Evolutionary conservation across 2,329 filamentous ascomycete species (phyloP).

Genomic region (Penicillium rolfsii): DNA sequence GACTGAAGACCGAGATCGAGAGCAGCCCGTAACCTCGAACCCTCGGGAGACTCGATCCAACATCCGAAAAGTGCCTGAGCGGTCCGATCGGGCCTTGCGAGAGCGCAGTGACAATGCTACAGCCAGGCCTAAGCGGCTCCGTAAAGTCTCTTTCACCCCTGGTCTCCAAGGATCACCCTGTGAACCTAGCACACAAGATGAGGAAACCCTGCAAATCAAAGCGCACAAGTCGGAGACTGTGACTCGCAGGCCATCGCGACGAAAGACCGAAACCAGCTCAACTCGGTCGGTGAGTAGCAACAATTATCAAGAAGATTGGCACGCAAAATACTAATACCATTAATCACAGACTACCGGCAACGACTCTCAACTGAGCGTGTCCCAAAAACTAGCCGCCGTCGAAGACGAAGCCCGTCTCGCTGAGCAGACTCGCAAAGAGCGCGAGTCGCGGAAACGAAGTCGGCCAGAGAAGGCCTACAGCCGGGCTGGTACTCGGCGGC

Average conservation of each 20-base stretch:
- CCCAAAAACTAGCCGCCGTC: constrained; percentile 49
- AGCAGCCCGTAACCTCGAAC: constrained; percentile 11
- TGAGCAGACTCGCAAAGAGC: constrained; percentile 38
- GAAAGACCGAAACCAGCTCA: constrained; percentile 34
- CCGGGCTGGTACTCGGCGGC: constrained; percentile 39
- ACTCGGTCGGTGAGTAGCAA: constrained; percentile 36
- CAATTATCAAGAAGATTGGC: background rate
- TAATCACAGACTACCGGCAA: constrained; percentile 19
- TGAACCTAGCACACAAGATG: constrained; percentile 32
- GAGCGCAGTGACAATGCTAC: constrained; percentile 43
- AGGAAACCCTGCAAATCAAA: constrained; percentile 42
- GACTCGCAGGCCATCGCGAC: constrained; percentile 34
- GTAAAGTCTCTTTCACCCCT: constrained; percentile 46
- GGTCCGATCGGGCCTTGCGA: constrained; percentile 37
- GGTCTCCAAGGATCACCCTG: constrained; percentile 36
- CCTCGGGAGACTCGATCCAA: constrained; percentile 25
- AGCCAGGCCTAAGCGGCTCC: constrained; percentile 33
- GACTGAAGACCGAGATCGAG: constrained; percentile 24
- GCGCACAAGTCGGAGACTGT: constrained; percentile 38
- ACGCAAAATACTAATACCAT: constrained; percentile 14
- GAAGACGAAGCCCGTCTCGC: constrained; percentile 49
- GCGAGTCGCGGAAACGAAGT: constrained; percentile 42
- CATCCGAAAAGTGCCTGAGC: constrained; percentile 30
- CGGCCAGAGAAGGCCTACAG: constrained; percentile 34
- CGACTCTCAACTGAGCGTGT: constrained; percentile 39